phyloP scores from a whole-genome alignment of 108 stramenopile genomes.

The Stephanodiscus minutulus region DNA sequence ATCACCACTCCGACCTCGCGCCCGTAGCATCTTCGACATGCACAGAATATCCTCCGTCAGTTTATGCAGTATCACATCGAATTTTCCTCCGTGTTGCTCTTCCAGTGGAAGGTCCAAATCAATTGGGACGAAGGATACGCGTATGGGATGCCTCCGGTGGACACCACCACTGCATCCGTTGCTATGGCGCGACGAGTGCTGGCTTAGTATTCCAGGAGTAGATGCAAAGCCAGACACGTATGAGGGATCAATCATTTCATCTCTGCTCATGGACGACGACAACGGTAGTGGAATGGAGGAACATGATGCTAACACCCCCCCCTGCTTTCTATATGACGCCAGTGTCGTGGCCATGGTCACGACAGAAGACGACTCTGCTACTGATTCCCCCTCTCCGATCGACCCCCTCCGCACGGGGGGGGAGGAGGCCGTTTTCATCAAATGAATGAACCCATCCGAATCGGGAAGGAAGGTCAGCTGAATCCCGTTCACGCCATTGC shows the following conservation, averaged over 20 bases:
- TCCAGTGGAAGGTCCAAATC: conserved; percentile 77
- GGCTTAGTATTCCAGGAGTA: background rate
- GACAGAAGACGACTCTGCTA: conserved; percentile 6
- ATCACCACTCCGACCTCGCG: background rate
- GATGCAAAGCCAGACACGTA: background rate
- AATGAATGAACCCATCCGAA: conserved; percentile 34
- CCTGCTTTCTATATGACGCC: conserved; percentile 7
- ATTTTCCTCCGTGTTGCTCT: conserved; percentile 83
- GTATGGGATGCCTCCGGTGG: conserved; percentile 50
- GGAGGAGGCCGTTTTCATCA: conserved; percentile 10
- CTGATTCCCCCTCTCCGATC: conserved; percentile 6
- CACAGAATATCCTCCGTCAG: conserved; percentile 86
- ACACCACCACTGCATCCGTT: background rate
- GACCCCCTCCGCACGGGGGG: background rate
- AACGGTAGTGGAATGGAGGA: background rate
- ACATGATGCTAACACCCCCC: background rate
- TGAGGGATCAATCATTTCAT: background rate
- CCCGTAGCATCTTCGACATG: conserved; percentile 48
- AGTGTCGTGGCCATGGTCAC: conserved; percentile 21
- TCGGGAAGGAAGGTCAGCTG: conserved; percentile 46
- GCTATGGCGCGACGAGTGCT: background rate
- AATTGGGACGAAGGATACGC: conserved; percentile 81
- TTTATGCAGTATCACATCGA: conserved; percentile 86
- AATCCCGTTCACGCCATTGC: conserved; percentile 12
- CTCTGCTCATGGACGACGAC: background rate